Evolutionary conservation across 306 rosid species (phyloP).

Genomic region (Adenanthera pavonina): DNA sequence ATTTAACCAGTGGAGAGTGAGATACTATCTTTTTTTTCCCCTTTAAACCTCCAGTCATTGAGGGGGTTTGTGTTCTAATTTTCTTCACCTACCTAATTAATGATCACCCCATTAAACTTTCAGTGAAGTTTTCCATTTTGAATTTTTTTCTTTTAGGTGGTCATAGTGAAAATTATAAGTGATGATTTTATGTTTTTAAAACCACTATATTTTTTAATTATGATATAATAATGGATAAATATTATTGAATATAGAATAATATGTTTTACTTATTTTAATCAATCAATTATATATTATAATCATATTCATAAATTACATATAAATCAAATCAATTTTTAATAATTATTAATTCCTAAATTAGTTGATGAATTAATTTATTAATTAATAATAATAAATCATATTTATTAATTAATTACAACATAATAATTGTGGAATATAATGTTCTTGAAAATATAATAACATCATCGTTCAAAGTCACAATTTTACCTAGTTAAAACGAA

Average conservation of each 20-base stretch:
- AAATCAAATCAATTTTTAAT: too few relatives aligned
- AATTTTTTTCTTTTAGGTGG: background rate
- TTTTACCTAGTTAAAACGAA: background rate
- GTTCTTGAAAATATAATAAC: background rate
- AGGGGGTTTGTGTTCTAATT: background rate
- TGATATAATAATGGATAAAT: too few relatives aligned
- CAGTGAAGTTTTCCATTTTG: background rate
- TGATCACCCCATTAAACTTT: background rate
- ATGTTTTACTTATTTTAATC: background rate
- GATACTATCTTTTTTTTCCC: background rate
- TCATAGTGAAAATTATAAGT: background rate
- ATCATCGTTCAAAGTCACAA: background rate
- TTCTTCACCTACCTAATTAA: background rate
- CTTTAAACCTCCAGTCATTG: background rate
- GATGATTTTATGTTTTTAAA: background rate
- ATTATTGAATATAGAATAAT: background rate
- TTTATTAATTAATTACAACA: background rate
- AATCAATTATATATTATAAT: background rate
- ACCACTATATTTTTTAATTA: background rate
- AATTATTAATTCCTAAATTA: too few relatives aligned
- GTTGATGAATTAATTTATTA: too few relatives aligned
- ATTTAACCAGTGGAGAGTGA: background rate
- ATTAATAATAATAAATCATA: background rate
- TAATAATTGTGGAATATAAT: too few relatives aligned
- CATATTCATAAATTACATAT: too few relatives aligned